Evolutionary conservation across 345 rosid species (phyloP).

Genomic region (Gossypium thurberi): DNA sequence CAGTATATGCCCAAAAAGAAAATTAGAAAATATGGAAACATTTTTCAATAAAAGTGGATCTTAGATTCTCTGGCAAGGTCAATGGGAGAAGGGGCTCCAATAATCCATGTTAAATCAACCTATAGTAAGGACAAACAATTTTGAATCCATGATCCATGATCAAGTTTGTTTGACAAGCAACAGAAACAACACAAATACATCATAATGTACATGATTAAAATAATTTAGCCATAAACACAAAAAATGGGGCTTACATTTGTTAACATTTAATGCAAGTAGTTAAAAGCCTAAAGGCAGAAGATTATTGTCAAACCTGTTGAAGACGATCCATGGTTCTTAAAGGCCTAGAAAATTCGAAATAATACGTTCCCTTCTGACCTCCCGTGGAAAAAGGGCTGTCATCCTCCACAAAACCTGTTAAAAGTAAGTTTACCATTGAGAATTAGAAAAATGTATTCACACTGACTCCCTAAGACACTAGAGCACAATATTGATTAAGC

Average conservation of each 20-base stretch:
- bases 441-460: not conserved
- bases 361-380: conserved; percentile 71
- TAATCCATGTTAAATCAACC: not conserved
- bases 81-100: not conserved
- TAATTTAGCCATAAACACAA: not conserved
- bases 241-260: not conserved
- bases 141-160: not conserved
- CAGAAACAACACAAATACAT: not conserved
- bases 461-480: not conserved
- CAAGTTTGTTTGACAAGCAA: not conserved
- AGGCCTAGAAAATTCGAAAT: conserved; percentile 88
- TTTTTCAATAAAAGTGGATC: not conserved
- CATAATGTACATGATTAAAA: not conserved
- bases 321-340: conserved; percentile 85
- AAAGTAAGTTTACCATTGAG: not conserved
- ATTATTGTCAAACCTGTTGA: conserved; percentile 66
- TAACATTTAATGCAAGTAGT: conserved; percentile 1
- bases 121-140: not conserved
- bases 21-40: not conserved
- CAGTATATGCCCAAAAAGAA: not conserved
- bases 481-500: not conserved
- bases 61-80: not conserved
- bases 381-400: conserved; percentile 75
- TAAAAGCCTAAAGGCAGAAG: conserved; percentile 10
- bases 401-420: conserved; percentile 70